These are phyloP conservation scores for Pythium insidiosum DNA, from an alignment of 352 stramenopile genomes.

Conservation along the genomic window DNA sequence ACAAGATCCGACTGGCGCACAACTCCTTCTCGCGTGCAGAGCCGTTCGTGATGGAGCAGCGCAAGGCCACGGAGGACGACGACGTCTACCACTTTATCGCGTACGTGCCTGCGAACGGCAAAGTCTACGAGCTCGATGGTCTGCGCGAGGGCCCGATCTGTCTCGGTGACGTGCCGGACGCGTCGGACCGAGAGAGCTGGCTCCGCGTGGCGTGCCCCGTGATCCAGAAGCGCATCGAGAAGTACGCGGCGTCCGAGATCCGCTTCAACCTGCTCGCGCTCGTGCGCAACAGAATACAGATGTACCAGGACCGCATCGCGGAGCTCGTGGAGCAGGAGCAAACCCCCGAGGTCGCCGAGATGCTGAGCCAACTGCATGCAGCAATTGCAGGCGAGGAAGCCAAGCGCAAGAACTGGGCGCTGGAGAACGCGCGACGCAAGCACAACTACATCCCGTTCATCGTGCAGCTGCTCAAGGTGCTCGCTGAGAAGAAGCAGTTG, in stretches of 20 bases:
- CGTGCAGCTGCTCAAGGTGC: constrained; percentile 88
- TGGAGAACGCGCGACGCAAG: constrained; percentile 91
- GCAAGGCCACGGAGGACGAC: constrained; percentile 75
- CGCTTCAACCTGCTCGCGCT: constrained; percentile 96
- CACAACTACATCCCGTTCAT: constrained; percentile 97
- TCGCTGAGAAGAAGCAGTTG: constrained; percentile 87
- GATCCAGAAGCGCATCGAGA: constrained; percentile 92
- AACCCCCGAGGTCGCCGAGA: constrained; percentile 24
- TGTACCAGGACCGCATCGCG: constrained; percentile 35
- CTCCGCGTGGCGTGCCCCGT: constrained; percentile 83
- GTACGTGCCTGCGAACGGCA: constrained; percentile 86
- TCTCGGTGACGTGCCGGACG: constrained; percentile 53
- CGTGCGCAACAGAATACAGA: constrained; percentile 73
- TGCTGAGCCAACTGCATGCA: constrained; percentile 34
- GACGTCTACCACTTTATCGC: constrained; percentile 98
- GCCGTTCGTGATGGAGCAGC: constrained; percentile 72
- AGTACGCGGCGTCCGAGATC: constrained; percentile 88
- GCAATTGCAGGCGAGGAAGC: constrained; percentile 41
- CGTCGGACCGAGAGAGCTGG: constrained; percentile 53
- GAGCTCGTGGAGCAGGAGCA: constrained; percentile 21
- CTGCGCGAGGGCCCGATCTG: constrained; percentile 85
- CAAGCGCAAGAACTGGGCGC: constrained; percentile 75
- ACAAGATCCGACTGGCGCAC: constrained; percentile 77
- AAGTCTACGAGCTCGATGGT: constrained; percentile 95
- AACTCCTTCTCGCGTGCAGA: constrained; percentile 79